Percentiles rank a stretch among this genome's conserved stretches.
phyloP scores from a whole-genome alignment of 2,329 filamentous ascomycete species.

The Acephala macrosclerotiorum region DNA sequence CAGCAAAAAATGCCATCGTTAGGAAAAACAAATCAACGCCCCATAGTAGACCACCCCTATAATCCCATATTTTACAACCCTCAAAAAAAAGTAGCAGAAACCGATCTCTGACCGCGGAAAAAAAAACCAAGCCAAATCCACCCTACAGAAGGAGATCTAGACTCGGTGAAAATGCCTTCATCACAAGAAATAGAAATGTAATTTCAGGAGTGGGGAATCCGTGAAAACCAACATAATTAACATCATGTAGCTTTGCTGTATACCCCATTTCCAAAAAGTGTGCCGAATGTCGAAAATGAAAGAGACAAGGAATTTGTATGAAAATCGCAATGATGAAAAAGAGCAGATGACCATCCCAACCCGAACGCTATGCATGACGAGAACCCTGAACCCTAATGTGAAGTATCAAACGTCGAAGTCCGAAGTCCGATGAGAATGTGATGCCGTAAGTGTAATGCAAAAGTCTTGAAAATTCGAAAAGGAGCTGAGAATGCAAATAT shows the following conservation, averaged over 20 bases:
- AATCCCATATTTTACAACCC: slow-evolving; percentile 27
- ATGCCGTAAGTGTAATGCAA: slow-evolving; percentile 34
- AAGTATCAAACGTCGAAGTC: background rate
- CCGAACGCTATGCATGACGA: slow-evolving; percentile 38
- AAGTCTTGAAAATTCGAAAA: slow-evolving; percentile 27
- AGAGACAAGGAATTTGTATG: slow-evolving; percentile 13
- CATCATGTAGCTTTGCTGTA: background rate
- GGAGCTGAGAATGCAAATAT: slow-evolving; percentile 22
- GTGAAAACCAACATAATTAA: slow-evolving; percentile 1
- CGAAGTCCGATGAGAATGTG: slow-evolving; percentile 10
- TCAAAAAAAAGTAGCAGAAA: slow-evolving; percentile 5
- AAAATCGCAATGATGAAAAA: slow-evolving; percentile 19
- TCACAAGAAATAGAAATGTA: slow-evolving; percentile 12
- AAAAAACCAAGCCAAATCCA: slow-evolving; percentile 4
- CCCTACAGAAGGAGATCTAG: slow-evolving; percentile 17
- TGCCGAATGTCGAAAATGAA: slow-evolving; percentile 8
- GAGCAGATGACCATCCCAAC: slow-evolving; percentile 30
- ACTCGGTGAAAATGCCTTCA: slow-evolving; percentile 20
- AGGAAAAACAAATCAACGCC: slow-evolving; percentile 12
- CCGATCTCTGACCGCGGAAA: background rate
- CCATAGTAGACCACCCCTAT: slow-evolving; percentile 3
- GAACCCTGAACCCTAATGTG: slow-evolving; percentile 17
- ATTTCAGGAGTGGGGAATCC: background rate
- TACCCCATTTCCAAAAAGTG: slow-evolving; percentile 12
- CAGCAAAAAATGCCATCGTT: slow-evolving; percentile 15